phyloP scores from a whole-genome alignment of 75 land plant species.

The Pinus tabuliformis region DNA sequence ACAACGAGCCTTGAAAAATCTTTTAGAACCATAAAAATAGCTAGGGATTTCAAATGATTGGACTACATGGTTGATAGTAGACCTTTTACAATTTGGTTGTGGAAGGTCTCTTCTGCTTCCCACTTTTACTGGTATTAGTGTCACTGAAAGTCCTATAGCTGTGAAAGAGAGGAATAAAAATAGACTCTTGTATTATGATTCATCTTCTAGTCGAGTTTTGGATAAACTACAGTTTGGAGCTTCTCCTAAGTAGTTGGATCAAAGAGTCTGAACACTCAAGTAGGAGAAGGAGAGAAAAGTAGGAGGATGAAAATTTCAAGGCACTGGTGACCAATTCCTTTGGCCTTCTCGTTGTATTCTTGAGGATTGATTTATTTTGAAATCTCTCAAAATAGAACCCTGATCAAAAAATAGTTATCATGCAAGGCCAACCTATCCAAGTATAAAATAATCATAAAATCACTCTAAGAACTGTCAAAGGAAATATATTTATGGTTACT shows the following conservation, averaged over 20 bases:
- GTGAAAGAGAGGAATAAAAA: conserved; percentile 21
- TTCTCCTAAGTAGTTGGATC: not conserved
- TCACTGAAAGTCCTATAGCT: conserved; percentile 13
- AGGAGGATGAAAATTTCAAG: too few species aligned
- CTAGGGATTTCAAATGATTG: conserved; percentile 60
- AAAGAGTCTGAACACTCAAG: too few species aligned
- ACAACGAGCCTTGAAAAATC: conserved; percentile 58
- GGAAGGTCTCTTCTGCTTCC: conserved; percentile 21
- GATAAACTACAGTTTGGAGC: not conserved
- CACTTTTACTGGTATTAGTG: conserved; percentile 26
- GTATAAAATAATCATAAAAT: too few species aligned
- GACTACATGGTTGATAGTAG: conserved; percentile 74
- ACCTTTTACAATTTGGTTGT: conserved; percentile 60
- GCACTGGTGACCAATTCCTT: too few species aligned
- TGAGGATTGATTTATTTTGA: too few species aligned
- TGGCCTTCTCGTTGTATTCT: too few species aligned
- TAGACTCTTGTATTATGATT: not conserved
- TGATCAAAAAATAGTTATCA: too few species aligned
- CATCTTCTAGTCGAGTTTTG: not conserved
- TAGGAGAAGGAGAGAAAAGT: too few species aligned
- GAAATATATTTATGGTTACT: too few species aligned
- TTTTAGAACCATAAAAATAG: conserved; percentile 74
- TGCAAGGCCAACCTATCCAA: too few species aligned
- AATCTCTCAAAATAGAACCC: too few species aligned
- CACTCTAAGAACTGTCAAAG: too few species aligned